phyloP scores from a whole-genome alignment of 2,329 filamentous ascomycete species.

The Alternaria infectoria region DNA sequence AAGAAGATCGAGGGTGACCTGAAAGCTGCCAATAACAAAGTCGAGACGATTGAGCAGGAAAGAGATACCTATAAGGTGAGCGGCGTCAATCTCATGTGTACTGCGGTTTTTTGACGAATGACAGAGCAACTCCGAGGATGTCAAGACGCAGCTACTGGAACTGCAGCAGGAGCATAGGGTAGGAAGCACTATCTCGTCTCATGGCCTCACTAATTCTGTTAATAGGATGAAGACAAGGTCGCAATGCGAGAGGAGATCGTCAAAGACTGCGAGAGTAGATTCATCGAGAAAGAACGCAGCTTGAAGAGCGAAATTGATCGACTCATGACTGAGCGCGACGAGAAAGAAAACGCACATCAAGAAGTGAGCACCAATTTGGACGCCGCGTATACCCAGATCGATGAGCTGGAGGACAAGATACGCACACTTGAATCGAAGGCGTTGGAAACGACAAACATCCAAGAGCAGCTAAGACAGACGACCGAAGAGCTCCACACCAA shows the following conservation, averaged over 20 bases:
- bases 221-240: background rate
- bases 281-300: conserved; percentile 19
- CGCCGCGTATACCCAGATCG: conserved; percentile 6
- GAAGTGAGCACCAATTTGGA: conserved; percentile 10
- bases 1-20: conserved; percentile 16
- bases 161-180: conserved; percentile 2
- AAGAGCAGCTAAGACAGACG: conserved; percentile 13
- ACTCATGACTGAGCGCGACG: conserved; percentile 17
- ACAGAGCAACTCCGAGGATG: background rate
- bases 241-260: conserved; percentile 6
- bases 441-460: conserved; percentile 12
- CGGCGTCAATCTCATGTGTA: background rate
- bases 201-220: background rate
- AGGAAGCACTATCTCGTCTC: background rate
- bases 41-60: conserved; percentile 10
- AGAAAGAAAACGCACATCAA: conserved; percentile 13
- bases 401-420: conserved; percentile 8
- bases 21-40: background rate
- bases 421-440: conserved; percentile 1
- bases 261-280: conserved; percentile 8
- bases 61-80: conserved; percentile 6
- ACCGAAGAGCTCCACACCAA: conserved; percentile 7
- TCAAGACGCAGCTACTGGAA: conserved; percentile 2
- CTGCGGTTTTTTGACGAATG: background rate
- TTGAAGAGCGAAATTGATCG: conserved; percentile 21